Conservation (phyloP, 352 stramenopile genomes). For the Bremia lactucae region DNA sequence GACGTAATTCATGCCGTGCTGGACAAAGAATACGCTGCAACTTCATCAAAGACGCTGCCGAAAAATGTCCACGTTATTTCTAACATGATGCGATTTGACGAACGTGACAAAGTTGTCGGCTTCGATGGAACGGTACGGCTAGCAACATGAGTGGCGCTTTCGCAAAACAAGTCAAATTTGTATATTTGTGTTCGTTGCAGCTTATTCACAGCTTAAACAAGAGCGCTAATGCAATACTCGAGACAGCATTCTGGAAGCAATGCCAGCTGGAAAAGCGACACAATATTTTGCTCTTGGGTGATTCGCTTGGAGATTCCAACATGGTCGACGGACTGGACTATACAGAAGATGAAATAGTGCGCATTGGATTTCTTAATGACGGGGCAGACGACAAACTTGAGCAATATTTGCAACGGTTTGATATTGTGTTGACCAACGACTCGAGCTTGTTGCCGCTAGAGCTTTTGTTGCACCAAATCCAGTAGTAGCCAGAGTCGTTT, state of each 20-base stretch:
- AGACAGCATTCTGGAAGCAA: slow-evolving; percentile 64
- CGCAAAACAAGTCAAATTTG: neutral
- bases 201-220: slow-evolving; percentile 80
- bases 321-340: slow-evolving; percentile 57
- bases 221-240: slow-evolving; percentile 48
- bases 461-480: slow-evolving; percentile 46
- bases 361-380: slow-evolving; percentile 64
- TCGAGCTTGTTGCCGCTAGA: slow-evolving; percentile 48
- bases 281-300: slow-evolving; percentile 68
- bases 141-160: neutral
- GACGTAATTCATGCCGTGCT: slow-evolving; percentile 78
- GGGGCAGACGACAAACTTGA: slow-evolving; percentile 42
- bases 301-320: slow-evolving; percentile 56
- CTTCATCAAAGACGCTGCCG: slow-evolving; percentile 13
- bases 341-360: slow-evolving; percentile 51
- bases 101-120: slow-evolving; percentile 23
- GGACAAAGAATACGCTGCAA: slow-evolving; percentile 46
- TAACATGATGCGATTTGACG: slow-evolving; percentile 75
- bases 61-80: slow-evolving; percentile 73
- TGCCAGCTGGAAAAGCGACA: slow-evolving; percentile 54
- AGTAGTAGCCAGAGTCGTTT: no score
- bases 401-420: slow-evolving; percentile 43
- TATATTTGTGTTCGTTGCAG: slow-evolving; percentile 12
- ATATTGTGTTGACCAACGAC: slow-evolving; percentile 77
- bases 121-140: slow-evolving; percentile 49